Conservation (phyloP, 2,329 filamentous ascomycete species). For the Ophiosphaerella korrae region DNA sequence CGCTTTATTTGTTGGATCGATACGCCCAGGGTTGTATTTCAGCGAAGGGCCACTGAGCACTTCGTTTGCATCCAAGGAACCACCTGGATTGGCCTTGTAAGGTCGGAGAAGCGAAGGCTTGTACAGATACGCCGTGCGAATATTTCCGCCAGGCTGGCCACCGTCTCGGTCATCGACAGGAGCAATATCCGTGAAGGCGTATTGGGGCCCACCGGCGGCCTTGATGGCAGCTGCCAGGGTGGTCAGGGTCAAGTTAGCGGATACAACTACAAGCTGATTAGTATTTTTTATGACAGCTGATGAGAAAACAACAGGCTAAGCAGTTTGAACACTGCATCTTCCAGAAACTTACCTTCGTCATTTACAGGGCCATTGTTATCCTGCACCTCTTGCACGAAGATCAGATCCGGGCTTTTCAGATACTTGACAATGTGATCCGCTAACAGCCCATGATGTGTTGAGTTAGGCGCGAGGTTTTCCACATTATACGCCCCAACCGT, state of each 20-base stretch:
- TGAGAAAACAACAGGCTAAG: not conserved
- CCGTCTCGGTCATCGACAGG: slow-evolving; percentile 67
- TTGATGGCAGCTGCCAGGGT: slow-evolving; percentile 61
- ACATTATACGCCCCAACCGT: slow-evolving; percentile 73
- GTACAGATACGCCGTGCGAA: slow-evolving; percentile 73
- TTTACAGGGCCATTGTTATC: slow-evolving; percentile 67
- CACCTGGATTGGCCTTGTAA: slow-evolving; percentile 63
- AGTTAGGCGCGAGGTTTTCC: slow-evolving; percentile 67
- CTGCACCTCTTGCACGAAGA: slow-evolving; percentile 75
- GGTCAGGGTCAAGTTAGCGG: slow-evolving; percentile 64
- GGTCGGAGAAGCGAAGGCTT: slow-evolving; percentile 64
- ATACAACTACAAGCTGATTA: slow-evolving; percentile 42
- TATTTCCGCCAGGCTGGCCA: slow-evolving; percentile 72
- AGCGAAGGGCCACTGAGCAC: slow-evolving; percentile 65
- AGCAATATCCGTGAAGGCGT: slow-evolving; percentile 64
- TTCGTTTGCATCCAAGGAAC: slow-evolving; percentile 59
- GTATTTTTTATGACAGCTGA: no score
- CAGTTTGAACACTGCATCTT: not conserved
- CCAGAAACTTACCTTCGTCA: slow-evolving; percentile 55
- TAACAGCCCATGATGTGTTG: slow-evolving; percentile 61
- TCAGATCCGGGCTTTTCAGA: slow-evolving; percentile 65
- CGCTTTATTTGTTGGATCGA: slow-evolving; percentile 65
- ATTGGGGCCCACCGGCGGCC: slow-evolving; percentile 55
- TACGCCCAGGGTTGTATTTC: slow-evolving; percentile 70
- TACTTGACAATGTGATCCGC: slow-evolving; percentile 69